Evolutionary conservation across 768 basidiomycete species (phyloP), one percentile per base, ranked within the genome.

Genomic region (Cantharellus anzutake): DNA sequence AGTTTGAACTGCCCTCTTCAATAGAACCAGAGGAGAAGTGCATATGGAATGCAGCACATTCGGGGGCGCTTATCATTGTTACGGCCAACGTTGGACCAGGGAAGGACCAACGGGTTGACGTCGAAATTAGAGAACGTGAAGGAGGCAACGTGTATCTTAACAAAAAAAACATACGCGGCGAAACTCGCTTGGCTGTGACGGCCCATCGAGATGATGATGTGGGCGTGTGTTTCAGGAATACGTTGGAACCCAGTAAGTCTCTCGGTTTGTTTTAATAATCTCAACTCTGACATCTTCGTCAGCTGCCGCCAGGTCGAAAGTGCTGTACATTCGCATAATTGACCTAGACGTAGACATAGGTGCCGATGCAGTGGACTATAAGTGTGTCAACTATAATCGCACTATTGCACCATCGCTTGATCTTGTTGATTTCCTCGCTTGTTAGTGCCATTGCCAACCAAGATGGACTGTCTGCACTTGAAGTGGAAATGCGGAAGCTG

Each of bases 291-390:
- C 44, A 11, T 48, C 29, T 29, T 48, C 11, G 29, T 11, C 44
- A 29, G 11, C 11, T 48, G 44, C 11, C 14, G 11, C 11, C 52
- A 55, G 35, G 52, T 11, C 52, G 11, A 37, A 29, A 48, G 44
- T 29, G 44, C 5, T 11, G 11, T 34, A 59, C 34, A 38, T 16
- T 50, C 78, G 90, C 14, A 78, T 86, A 44, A 71, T 99, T 62
- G 94, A 99, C 74, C 73, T 98, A 60, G 96, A 99, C 67, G 80
- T 98, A 42, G 96, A 99, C 67, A 93, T 99, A 69, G 96, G 96
- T 41, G 93, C 94, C 7, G 94, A 98, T 66, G 96, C 96, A 2
- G 84, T 98, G 42, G 96, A 99, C 72, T 98, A 98, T 78, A 98
- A 99, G 92, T 94, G 67, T 63, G 85, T 73, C 5, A 42, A n/a